Evolutionary conservation across 2,329 filamentous ascomycete species (phyloP).

Genomic region (Penicillium sclerotigenum): DNA sequence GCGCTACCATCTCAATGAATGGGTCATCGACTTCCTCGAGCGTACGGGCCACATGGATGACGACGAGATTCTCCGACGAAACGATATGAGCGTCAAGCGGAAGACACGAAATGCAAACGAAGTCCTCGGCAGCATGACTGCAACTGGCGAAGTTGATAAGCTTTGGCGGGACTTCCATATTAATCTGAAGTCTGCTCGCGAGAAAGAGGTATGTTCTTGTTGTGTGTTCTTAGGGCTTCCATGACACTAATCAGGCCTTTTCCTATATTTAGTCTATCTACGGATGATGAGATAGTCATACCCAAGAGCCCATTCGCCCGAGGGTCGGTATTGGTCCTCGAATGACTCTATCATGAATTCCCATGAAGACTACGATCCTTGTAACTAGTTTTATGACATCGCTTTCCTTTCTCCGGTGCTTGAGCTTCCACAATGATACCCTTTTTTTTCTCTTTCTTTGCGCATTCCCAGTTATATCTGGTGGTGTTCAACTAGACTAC

Average conservation of each 20-base stretch:
- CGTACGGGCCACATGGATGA: constrained; percentile 57
- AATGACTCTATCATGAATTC: not conserved
- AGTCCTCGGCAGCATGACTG: constrained; percentile 64
- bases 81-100: constrained; percentile 59
- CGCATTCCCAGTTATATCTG: not conserved
- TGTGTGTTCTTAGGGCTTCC: not conserved
- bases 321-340: not conserved
- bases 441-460: not conserved
- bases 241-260: not conserved
- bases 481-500: not conserved
- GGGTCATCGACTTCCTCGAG: constrained; percentile 62
- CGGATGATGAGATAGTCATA: constrained; percentile 1
- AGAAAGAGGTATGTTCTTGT: constrained; percentile 41
- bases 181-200: constrained; percentile 58
- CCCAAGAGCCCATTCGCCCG: not conserved
- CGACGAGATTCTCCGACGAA: constrained; percentile 58
- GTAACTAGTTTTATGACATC: not conserved
- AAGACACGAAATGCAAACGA: constrained; percentile 59
- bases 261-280: constrained; percentile 11
- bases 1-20: constrained; percentile 70
- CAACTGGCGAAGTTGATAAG: constrained; percentile 55
- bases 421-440: constrained; percentile 2
- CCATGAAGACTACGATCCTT: not conserved
- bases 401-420: not conserved
- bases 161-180: constrained; percentile 66